Evolutionary conservation across 192 early-diverging fungal genomes (phyloP).

Genomic region (Backusella parvicylindrica): DNA sequence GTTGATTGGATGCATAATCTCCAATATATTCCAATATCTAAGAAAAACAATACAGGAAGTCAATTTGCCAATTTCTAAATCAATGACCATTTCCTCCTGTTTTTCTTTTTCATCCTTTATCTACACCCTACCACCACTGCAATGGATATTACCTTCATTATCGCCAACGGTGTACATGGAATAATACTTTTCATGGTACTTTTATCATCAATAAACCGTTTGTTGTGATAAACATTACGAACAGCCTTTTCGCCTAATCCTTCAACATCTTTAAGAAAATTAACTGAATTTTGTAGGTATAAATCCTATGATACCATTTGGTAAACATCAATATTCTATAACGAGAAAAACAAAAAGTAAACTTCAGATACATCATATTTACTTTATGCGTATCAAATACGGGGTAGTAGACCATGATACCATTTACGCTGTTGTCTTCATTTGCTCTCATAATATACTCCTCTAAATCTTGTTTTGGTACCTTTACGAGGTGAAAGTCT

Average conservation of each 20-base stretch:
- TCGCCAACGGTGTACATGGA: constrained; percentile 94
- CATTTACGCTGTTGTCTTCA: constrained; percentile 76
- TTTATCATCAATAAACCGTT: constrained; percentile 79
- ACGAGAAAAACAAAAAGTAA: background rate
- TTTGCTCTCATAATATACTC: constrained; percentile 84
- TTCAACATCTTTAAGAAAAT: constrained; percentile 91
- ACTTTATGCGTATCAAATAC: constrained; percentile 90
- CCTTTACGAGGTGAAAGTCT: constrained; percentile 84
- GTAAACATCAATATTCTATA: background rate
- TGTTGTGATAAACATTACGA: constrained; percentile 89
- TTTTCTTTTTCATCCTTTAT: background rate
- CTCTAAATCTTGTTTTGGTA: constrained; percentile 80
- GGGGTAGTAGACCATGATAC: constrained; percentile 99
- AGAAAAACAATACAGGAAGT: background rate
- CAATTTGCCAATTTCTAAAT: background rate
- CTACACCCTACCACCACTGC: background rate
- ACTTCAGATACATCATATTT: background rate
- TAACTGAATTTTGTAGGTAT: constrained; percentile 90
- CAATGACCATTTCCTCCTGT: background rate
- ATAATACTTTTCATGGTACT: constrained; percentile 91
- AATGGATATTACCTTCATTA: constrained; percentile 73
- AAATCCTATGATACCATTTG: constrained; percentile 59
- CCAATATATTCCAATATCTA: constrained; percentile 92
- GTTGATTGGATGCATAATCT: constrained; percentile 84
- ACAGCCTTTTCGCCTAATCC: constrained; percentile 91